Evolutionary conservation across 371 early-diverging fungal species (phyloP).

Genomic region (Circinella minor): DNA sequence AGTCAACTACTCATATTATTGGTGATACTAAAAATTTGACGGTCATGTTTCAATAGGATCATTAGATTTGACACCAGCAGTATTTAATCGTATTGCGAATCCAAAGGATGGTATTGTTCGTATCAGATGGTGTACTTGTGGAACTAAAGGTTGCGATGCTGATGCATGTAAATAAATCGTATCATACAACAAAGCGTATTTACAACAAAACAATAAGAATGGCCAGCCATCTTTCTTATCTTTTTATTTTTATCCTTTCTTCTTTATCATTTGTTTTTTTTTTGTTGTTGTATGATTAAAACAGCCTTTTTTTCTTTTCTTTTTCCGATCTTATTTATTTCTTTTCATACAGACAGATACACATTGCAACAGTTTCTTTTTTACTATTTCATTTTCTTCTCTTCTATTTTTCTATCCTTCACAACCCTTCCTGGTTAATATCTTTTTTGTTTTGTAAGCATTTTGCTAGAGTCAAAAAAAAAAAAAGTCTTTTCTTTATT

Average conservation of each 20-base stretch:
- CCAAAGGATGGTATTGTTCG: neutral
- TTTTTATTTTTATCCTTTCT: neutral
- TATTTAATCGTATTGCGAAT: neutral
- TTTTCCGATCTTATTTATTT: neutral
- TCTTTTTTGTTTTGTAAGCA: too few relatives aligned
- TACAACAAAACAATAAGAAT: neutral
- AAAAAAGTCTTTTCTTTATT: too few relatives aligned
- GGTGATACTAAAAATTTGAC: too few relatives aligned
- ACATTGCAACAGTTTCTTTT: too few relatives aligned
- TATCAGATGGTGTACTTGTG: slow-evolving; percentile 5
- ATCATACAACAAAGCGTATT: too few relatives aligned
- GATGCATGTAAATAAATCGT: neutral
- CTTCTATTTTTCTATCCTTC: neutral
- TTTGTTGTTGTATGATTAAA: slow-evolving; percentile 8
- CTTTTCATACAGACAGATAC: neutral
- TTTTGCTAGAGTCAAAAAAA: too few relatives aligned
- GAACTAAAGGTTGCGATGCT: neutral
- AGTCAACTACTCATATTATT: too few relatives aligned
- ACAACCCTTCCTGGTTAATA: too few relatives aligned
- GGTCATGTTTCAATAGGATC: neutral
- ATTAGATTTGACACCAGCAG: neutral
- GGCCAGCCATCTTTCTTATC: neutral
- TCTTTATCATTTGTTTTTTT: neutral
- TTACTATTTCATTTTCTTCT: too few relatives aligned
- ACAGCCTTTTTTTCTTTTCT: neutral